Percentiles rank a stretch among this genome's conserved stretches.
Conservation (phyloP, 805 yeast genomes). For the Huiozyma sinensis region DNA sequence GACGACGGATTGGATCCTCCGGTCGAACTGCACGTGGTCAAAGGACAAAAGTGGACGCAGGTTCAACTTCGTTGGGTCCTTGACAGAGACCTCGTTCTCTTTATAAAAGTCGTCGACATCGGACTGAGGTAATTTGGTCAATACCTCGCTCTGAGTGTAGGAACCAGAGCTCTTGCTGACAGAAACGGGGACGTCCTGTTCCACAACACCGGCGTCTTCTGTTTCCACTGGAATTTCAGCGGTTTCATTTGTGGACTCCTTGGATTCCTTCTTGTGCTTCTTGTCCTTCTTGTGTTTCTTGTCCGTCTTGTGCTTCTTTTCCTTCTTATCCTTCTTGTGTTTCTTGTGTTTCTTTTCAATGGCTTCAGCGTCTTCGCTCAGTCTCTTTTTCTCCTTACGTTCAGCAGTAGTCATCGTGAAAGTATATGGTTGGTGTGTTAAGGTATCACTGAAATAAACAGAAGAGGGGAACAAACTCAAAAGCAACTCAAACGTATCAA, state of each 20-base stretch:
- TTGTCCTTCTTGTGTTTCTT: conserved; percentile 29
- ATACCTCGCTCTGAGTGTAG: conserved; percentile 33
- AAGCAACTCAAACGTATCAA: too few relatives aligned
- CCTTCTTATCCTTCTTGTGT: conserved; percentile 15
- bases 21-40: conserved; percentile 44
- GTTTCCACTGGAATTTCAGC: conserved; percentile 16
- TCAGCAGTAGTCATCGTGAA: conserved; percentile 26
- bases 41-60: conserved; percentile 66
- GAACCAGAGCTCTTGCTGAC: conserved; percentile 4
- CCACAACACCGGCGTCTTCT: conserved; percentile 2
- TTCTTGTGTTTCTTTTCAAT: conserved; percentile 23
- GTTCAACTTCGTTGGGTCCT: conserved; percentile 45
- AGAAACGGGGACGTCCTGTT: background rate
- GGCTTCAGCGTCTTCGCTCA: conserved; percentile 26
- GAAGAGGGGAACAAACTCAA: too few relatives aligned
- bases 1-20: conserved; percentile 48
- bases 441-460: too few relatives aligned
- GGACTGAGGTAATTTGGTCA: conserved; percentile 35
- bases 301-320: conserved; percentile 24
- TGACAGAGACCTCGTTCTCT: conserved; percentile 69
- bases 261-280: conserved; percentile 24
- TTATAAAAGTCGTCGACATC: conserved; percentile 53
- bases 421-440: too few relatives aligned
- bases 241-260: conserved; percentile 22
- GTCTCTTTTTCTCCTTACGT: conserved; percentile 32